Percentiles rank a stretch among this genome's conserved stretches.
These are phyloP conservation scores for Teunomyces atbi DNA, from an alignment of 805 yeast genomes.

Conservation along the genomic window DNA sequence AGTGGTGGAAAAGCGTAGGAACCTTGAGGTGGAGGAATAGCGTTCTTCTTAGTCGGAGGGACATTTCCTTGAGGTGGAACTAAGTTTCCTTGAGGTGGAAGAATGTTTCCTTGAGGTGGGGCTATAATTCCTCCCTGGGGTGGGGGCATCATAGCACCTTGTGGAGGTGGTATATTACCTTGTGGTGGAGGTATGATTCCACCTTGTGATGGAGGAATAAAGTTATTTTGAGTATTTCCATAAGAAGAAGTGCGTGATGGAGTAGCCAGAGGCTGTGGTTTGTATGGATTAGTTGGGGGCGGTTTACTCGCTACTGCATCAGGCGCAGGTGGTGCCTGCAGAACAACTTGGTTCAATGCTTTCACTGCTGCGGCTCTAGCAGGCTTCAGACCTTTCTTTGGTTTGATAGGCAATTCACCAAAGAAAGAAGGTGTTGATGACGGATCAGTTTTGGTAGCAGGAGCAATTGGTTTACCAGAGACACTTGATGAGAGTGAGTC, in stretches of 20 bases:
- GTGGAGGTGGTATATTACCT: constrained; percentile 2
- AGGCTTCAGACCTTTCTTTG: constrained; percentile 23
- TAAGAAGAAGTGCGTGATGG: not conserved
- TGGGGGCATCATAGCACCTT: not conserved
- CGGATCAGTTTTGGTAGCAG: constrained; percentile 2
- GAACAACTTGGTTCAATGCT: constrained; percentile 9
- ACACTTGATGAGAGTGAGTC: constrained; percentile 6
- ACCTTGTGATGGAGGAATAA: not conserved
- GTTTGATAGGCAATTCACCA: constrained; percentile 53
- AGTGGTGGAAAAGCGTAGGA: not conserved
- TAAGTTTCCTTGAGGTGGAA: not conserved
- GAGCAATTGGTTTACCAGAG: constrained; percentile 14
- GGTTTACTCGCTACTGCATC: constrained; percentile 10
- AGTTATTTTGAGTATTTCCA: not conserved
- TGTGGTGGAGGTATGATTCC: not conserved
- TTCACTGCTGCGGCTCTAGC: constrained; percentile 30
- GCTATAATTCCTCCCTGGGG: not conserved
- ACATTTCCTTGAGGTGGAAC: constrained; percentile 6
- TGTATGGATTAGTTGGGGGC: constrained; percentile 21
- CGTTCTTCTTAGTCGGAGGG: not conserved
- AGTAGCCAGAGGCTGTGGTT: constrained; percentile 28
- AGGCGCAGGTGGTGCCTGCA: constrained; percentile 9
- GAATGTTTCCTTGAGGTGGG: constrained; percentile 1
- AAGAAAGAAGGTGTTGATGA: constrained; percentile 41
- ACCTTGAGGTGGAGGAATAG: constrained; percentile 7